Conservation (phyloP, 148 eudicot genomes). For the Rhododendron molle region DNA sequence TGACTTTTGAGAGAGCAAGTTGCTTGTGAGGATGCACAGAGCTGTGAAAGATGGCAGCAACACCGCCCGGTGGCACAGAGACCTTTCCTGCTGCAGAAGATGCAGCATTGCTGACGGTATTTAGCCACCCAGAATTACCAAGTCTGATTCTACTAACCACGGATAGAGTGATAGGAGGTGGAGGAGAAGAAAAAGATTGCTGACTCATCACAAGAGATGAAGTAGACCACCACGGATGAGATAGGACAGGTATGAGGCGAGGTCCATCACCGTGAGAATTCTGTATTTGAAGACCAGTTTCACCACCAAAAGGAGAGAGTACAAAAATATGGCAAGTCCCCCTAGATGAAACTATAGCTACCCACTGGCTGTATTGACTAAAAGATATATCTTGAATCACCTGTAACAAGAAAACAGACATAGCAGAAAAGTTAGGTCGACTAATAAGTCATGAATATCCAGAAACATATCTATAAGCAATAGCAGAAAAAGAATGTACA, state of each 20-base stretch:
- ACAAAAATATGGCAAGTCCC: constrained; percentile 92
- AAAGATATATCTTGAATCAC: constrained; percentile 96
- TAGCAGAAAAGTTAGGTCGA: constrained; percentile 4
- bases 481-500: constrained; percentile 38
- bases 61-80: constrained; percentile 57
- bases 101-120: constrained; percentile 92
- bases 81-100: constrained; percentile 84
- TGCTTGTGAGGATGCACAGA: constrained; percentile 36
- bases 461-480: neutral
- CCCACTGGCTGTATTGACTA: constrained; percentile 94
- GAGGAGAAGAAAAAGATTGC: constrained; percentile 54
- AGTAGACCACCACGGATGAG: constrained; percentile 89
- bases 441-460: neutral
- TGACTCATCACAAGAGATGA: constrained; percentile 53
- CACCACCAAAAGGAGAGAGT: constrained; percentile 87
- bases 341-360: constrained; percentile 81
- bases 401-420: constrained; percentile 31
- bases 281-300: constrained; percentile 61
- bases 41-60: constrained; percentile 78
- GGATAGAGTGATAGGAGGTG: constrained; percentile 64
- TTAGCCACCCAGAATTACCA: constrained; percentile 84
- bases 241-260: constrained; percentile 44
- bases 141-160: constrained; percentile 81
- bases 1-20: constrained; percentile 30
- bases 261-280: constrained; percentile 55